A percentile compares a stretch with the other conserved stretches of the same genome.
These are phyloP conservation scores for Cinnamomum micranthum DNA, from an alignment of 164 flowering plant genomes.

Conservation along the genomic window DNA sequence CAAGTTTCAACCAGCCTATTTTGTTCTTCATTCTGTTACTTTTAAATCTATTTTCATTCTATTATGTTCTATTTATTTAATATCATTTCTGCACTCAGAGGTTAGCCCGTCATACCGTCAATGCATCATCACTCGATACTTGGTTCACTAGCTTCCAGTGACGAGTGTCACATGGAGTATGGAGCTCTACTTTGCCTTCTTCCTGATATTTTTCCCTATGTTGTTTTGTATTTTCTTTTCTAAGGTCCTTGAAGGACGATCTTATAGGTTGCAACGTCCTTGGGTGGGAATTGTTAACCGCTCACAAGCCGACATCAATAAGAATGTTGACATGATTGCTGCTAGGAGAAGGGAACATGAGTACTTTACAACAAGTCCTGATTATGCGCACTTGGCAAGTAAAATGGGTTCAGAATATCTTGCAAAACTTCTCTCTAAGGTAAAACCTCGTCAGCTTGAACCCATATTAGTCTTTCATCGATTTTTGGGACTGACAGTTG, in stretches of 20 bases:
- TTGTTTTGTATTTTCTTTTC: constrained; percentile 5
- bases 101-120: neutral
- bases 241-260: constrained; percentile 75
- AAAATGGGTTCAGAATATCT: constrained; percentile 90
- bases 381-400: constrained; percentile 59
- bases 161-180: neutral
- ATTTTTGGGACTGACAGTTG: neutral
- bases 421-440: constrained; percentile 80
- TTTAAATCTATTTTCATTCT: neutral
- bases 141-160: neutral
- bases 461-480: neutral
- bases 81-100: neutral
- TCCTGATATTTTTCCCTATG: neutral
- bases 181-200: neutral
- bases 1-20: neutral
- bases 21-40: neutral
- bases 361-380: constrained; percentile 61
- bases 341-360: constrained; percentile 78
- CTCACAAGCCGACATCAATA: constrained; percentile 85
- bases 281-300: constrained; percentile 95
- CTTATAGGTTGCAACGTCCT: constrained; percentile 69
- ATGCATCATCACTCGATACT: neutral
- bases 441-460: constrained; percentile 14
- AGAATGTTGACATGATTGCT: constrained; percentile 85
- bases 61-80: neutral